phyloP scores from a whole-genome alignment of 495 filamentous ascomycete species.

The Penicillium malachiteum region DNA sequence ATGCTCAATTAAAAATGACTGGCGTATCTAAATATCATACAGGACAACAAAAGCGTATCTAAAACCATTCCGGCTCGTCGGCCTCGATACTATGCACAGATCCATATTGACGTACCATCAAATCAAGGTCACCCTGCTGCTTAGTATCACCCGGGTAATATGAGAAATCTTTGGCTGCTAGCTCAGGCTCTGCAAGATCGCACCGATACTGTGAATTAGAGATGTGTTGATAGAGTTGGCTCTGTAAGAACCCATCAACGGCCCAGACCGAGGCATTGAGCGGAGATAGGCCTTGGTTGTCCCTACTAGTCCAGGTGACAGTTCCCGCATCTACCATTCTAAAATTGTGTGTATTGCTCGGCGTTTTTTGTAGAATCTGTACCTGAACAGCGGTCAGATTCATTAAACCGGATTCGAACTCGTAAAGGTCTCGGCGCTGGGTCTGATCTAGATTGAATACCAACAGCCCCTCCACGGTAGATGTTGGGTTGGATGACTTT shows the following conservation, averaged over 20 bases:
- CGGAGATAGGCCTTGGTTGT: not conserved
- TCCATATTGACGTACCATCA: too few relatives aligned
- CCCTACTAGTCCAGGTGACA: conserved; percentile 18
- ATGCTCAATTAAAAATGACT: too few relatives aligned
- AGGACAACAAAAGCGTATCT: too few relatives aligned
- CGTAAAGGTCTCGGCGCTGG: conserved; percentile 25
- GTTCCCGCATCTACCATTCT: conserved; percentile 23
- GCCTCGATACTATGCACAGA: too few relatives aligned
- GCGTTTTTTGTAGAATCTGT: conserved; percentile 16
- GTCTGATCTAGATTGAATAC: conserved; percentile 25
- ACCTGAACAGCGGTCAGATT: conserved; percentile 22
- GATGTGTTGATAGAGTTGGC: conserved; percentile 23
- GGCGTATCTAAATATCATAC: too few relatives aligned
- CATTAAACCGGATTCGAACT: conserved; percentile 22
- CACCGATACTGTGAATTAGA: conserved; percentile 13
- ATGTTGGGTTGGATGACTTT: conserved; percentile 11
- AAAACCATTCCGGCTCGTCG: too few relatives aligned
- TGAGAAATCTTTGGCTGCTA: too few relatives aligned
- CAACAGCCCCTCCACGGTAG: conserved; percentile 28
- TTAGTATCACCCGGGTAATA: not conserved
- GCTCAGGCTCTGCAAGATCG: not conserved
- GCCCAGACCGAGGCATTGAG: conserved; percentile 16
- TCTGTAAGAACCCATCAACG: conserved; percentile 18
- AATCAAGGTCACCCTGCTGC: not conserved
- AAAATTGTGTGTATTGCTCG: conserved; percentile 2